Conservation (phyloP, 345 rosid genomes). For the Sonneratia caseolaris region DNA sequence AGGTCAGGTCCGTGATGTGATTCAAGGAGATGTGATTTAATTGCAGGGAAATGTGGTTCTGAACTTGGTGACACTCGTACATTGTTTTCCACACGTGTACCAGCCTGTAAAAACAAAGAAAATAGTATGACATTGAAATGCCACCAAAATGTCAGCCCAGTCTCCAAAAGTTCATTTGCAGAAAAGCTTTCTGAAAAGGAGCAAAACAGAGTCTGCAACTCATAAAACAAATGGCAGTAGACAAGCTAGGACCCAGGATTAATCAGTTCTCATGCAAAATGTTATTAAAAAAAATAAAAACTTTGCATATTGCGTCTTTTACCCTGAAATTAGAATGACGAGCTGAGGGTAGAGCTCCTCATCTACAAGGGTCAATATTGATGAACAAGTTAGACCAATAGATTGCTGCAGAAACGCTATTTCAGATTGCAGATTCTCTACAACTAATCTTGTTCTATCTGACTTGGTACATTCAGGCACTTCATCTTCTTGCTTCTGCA, state of each 20-base stretch:
- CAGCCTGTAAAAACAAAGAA: slow-evolving; percentile 27
- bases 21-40: slow-evolving; percentile 46
- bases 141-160: not conserved
- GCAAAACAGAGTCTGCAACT: no score
- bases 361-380: slow-evolving; percentile 43
- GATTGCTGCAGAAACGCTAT: slow-evolving; percentile 43
- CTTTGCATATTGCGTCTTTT: slow-evolving; percentile 14
- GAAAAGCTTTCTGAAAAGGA: no score
- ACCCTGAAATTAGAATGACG: slow-evolving; percentile 69
- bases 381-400: slow-evolving; percentile 43
- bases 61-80: slow-evolving; percentile 71
- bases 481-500: slow-evolving; percentile 63
- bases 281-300: no score
- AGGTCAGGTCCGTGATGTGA: slow-evolving; percentile 38
- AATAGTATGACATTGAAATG: not conserved
- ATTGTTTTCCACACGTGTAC: slow-evolving; percentile 66
- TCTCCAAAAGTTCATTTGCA: slow-evolving; percentile 3
- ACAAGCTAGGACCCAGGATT: no score
- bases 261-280: no score
- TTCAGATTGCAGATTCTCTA: slow-evolving; percentile 51
- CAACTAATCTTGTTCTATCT: slow-evolving; percentile 47
- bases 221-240: no score
- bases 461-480: slow-evolving; percentile 40
- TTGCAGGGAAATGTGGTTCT: slow-evolving; percentile 58
- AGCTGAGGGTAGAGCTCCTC: slow-evolving; percentile 86